Evolutionary conservation across 345 rosid species (phyloP).

Genomic region (Psidium guajava): DNA sequence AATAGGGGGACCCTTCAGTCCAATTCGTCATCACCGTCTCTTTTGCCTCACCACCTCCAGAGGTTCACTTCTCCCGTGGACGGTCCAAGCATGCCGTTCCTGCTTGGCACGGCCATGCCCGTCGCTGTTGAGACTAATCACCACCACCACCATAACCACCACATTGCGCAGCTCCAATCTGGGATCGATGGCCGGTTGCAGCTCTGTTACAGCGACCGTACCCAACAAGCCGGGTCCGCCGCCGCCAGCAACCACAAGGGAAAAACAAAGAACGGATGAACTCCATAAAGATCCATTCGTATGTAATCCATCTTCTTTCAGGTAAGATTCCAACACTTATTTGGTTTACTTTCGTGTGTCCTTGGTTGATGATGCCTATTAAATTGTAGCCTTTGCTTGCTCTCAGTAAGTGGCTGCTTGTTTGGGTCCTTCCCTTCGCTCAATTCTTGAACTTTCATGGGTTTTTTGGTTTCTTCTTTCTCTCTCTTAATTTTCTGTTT

Average conservation of each 20-base stretch:
- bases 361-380: not conserved
- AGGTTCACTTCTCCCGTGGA: conserved; percentile 50
- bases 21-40: conserved; percentile 77
- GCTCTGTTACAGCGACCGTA: conserved; percentile 69
- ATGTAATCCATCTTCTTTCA: conserved; percentile 19
- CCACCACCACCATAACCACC: conserved; percentile 26
- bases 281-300: conserved; percentile 2
- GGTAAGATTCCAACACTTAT: conserved; percentile 22
- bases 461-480: not conserved
- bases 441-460: not conserved
- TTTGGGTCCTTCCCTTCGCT: not conserved
- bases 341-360: not conserved
- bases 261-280: conserved; percentile 66
- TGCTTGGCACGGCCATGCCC: conserved; percentile 41
- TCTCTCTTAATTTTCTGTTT: not conserved
- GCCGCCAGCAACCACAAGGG: conserved; percentile 44
- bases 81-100: conserved; percentile 61
- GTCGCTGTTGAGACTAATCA: conserved; percentile 55
- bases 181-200: conserved; percentile 55
- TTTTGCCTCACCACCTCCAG: conserved; percentile 55
- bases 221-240: conserved; percentile 28
- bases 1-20: conserved; percentile 99
- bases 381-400: not conserved
- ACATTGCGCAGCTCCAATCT: conserved; percentile 40
- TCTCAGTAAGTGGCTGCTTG: not conserved